These are phyloP conservation scores for Xylariaceae sp. DNA, from an alignment of 2,329 filamentous ascomycete species.

Conservation along the genomic window DNA sequence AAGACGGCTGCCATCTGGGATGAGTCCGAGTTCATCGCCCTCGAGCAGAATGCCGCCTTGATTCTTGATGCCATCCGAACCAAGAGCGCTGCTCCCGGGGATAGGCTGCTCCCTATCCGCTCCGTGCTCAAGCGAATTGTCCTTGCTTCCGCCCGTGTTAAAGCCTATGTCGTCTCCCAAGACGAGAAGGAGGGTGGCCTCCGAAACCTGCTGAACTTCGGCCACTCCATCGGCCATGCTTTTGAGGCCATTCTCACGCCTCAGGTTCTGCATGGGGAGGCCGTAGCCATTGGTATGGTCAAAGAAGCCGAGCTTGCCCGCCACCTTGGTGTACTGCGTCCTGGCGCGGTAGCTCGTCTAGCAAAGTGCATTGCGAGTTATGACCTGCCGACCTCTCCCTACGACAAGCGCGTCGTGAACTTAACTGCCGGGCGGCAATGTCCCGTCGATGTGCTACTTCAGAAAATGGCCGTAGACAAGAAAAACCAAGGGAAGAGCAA, in stretches of 20 bases:
- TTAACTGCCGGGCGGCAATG: conserved; percentile 86
- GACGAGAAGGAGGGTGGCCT: conserved; percentile 95
- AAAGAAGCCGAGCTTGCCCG: conserved; percentile 94
- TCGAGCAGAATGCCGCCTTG: conserved; percentile 78
- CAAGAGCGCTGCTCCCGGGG: conserved; percentile 52
- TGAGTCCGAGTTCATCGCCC: conserved; percentile 78
- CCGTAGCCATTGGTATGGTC: conserved; percentile 97
- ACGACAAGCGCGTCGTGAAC: conserved; percentile 80
- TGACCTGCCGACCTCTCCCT: conserved; percentile 80
- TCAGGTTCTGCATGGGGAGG: conserved; percentile 93
- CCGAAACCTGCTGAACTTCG: conserved; percentile 94
- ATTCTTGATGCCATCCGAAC: conserved; percentile 75
- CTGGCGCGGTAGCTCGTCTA: conserved; percentile 84
- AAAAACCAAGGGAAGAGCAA: conserved; percentile 96
- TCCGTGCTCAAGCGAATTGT: conserved; percentile 77
- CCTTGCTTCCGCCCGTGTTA: conserved; percentile 86
- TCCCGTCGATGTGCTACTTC: conserved; percentile 79
- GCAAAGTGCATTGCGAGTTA: conserved; percentile 95
- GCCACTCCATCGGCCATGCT: conserved; percentile 96
- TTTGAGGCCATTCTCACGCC: conserved; percentile 95
- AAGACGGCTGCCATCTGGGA: conserved; percentile 98
- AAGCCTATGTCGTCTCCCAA: conserved; percentile 90
- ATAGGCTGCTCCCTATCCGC: conserved; percentile 71
- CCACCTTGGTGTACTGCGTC: conserved; percentile 81
- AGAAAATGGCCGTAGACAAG: conserved; percentile 98